Base-by-base conservation (phyloP, 139 green algal species). In the Parachlorella kessleri region DNA sequence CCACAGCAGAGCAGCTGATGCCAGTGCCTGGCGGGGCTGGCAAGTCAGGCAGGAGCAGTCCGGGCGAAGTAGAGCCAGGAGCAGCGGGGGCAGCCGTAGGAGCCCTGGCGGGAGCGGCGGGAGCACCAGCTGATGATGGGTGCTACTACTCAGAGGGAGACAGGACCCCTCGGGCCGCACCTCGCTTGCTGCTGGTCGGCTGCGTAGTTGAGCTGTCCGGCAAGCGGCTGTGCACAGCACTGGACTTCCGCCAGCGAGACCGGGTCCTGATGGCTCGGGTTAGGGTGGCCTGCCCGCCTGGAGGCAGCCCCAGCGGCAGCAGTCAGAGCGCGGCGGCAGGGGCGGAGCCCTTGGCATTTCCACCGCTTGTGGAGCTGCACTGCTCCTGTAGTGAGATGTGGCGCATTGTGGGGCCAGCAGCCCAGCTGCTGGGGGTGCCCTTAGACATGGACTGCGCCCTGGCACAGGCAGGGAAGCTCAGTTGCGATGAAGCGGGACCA, bases 181-280 rank as follows among this genome's bases (percentile, higher is more conserved):
- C 48, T 59, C 14, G 48, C 14, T 59, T 14, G 48, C 48, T 59
- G 75, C 41, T 81, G 75, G 33, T 28, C 0, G 75, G 75, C 24
- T 32, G 53, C 40, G 55, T 81, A 35, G 36, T 59, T 14, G 37
- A 21, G 6, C 21, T 82, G 21, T 18, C 64, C 9, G 78, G 78
- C 38, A 84, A 84, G 53, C 55, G 78, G 24, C 78, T 84, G 36
- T 28, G 78, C 36, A 74, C 78, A 18, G 55, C 70, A 0, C 78
- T 84, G 6, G 55, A 84, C 53, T 84, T 84, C 67, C 35, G 64
- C 39, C 42, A 71, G 72, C 36, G 33, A 59, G 48, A 14, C 48
- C 14, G 14, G 14, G 48, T 59, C 48, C 48, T 0, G 48, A 59
- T 81, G 36, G 75, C 66, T 1, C 33, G 23, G 33, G 66, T 81